Evolutionary conservation across 768 basidiomycete genomes (phyloP).

Genomic region (Boletus rubescentipes): DNA sequence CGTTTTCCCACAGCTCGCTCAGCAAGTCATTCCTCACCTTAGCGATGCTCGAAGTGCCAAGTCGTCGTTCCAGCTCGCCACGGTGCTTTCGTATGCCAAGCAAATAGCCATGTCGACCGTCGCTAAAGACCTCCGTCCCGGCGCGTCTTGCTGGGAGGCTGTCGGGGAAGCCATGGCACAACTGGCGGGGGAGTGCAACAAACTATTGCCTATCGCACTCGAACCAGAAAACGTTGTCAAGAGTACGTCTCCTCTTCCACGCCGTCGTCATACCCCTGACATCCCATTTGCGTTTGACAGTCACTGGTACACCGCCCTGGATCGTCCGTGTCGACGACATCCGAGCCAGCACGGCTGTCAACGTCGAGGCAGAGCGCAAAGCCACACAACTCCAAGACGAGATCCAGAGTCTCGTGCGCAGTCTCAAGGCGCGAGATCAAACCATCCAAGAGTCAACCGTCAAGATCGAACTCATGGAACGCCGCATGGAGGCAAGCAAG

Average conservation of each 20-base stretch:
- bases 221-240: slow-evolving; percentile 79
- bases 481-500: slow-evolving; percentile 87
- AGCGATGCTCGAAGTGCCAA: slow-evolving; percentile 78
- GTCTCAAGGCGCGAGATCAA: slow-evolving; percentile 87
- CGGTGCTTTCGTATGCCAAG: slow-evolving; percentile 68
- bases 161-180: slow-evolving; percentile 67
- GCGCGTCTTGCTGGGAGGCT: slow-evolving; percentile 73
- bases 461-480: slow-evolving; percentile 94
- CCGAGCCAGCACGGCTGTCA: slow-evolving; percentile 78
- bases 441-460: slow-evolving; percentile 83
- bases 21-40: slow-evolving; percentile 85
- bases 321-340: slow-evolving; percentile 77
- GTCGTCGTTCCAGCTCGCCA: slow-evolving; percentile 70
- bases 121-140: slow-evolving; percentile 64
- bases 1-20: slow-evolving; percentile 65
- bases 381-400: slow-evolving; percentile 86
- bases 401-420: slow-evolving; percentile 82
- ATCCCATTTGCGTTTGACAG: slow-evolving; percentile 37
- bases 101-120: slow-evolving; percentile 72
- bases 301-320: slow-evolving; percentile 83
- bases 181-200: slow-evolving; percentile 68
- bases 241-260: slow-evolving; percentile 46
- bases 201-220: slow-evolving; percentile 65
- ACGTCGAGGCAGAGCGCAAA: slow-evolving; percentile 90
- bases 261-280: not conserved